These are phyloP conservation scores for Aureobasidium zeae DNA, from an alignment of 2,329 filamentous ascomycete species.

Conservation along the genomic window DNA sequence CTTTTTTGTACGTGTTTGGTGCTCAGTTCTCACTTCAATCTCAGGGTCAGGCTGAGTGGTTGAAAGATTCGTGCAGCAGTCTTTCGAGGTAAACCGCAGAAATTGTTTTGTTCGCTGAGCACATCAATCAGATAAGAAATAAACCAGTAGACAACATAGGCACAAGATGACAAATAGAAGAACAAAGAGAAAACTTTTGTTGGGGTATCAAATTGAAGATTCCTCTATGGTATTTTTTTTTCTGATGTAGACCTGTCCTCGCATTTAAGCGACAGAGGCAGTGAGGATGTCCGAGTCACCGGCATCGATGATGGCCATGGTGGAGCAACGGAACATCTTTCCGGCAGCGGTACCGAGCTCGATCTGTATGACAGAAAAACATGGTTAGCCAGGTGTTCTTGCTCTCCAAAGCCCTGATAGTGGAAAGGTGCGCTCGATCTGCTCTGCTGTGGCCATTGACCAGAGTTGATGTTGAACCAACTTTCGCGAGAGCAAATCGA, in stretches of 20 bases:
- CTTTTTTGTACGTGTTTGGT: too few species aligned
- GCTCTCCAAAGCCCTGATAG: constrained; percentile 82
- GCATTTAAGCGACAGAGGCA: constrained; percentile 47
- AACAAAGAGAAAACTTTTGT: constrained; percentile 14
- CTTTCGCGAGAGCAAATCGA: constrained; percentile 6
- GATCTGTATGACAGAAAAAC: constrained; percentile 57
- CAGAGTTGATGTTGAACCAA: constrained; percentile 13
- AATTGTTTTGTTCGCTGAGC: too few species aligned
- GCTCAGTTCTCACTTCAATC: too few species aligned
- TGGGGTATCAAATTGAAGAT: constrained; percentile 14
- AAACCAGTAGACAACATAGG: background rate
- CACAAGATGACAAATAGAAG: background rate
- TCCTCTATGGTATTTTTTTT: constrained; percentile 10
- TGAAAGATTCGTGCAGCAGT: too few species aligned
- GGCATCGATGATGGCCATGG: constrained; percentile 93
- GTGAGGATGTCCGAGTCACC: constrained; percentile 94
- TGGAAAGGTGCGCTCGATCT: constrained; percentile 32
- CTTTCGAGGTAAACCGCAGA: too few species aligned
- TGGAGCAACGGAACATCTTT: constrained; percentile 97
- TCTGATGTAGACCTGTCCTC: background rate
- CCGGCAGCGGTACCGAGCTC: constrained; percentile 97
- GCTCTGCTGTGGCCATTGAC: background rate
- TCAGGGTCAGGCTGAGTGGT: too few species aligned
- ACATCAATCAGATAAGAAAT: too few species aligned
- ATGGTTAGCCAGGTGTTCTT: constrained; percentile 43